Base-by-base conservation (phyloP, 2,329 filamentous ascomycete species). In the Podosphaera xanthii region DNA sequence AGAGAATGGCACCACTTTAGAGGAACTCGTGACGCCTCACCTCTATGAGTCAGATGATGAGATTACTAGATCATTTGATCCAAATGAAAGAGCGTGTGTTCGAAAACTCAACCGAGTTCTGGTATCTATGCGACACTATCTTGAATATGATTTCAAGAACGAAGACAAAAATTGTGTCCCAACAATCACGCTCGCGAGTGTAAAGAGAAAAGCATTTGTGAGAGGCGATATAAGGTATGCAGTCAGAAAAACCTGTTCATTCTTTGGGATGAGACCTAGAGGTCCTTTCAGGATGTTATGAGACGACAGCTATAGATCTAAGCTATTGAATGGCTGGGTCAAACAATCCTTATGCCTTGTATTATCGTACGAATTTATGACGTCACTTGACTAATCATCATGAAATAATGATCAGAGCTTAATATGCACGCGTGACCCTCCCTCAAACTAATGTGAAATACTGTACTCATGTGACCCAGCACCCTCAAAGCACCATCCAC, bases 141-240 rank as follows among this genome's bases (percentile, higher is more conserved):
- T 67, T 10, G 61, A 63, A 33, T 62, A 64, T 49, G 66, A 67
- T 58, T 67, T 64, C 59, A 60, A 61, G 7, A 61, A 60, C 8
- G 60, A 57, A 22, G 60, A 38, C 31, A 30, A 35, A 36, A 36
- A 55, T 22, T 36, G 35, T 36, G 60, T 60, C 9, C 65, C 65
- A 8, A 62, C 60, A n/a, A 61, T 68, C 22, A 59, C 54, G 3
- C 61, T 67, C 46, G 64, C 64, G n/a, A 67, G 64, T 53, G 65
- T 68, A 2, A 68, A 65, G 60, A 62, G 67, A 55, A 66, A 68
- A 60, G 58, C 60, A 31, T 67, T 64, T 38, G 63, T 68, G 10
- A 61, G 67, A 57, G 66, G 66, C 1, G 64, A 65, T 64, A 42
- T 66, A 50, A 44, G 63, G 57, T 66, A 66, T 61, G 64, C 61